phyloP scores from a whole-genome alignment of 2,329 filamentous ascomycete genomes.

The Aureobasidium uvarum region DNA sequence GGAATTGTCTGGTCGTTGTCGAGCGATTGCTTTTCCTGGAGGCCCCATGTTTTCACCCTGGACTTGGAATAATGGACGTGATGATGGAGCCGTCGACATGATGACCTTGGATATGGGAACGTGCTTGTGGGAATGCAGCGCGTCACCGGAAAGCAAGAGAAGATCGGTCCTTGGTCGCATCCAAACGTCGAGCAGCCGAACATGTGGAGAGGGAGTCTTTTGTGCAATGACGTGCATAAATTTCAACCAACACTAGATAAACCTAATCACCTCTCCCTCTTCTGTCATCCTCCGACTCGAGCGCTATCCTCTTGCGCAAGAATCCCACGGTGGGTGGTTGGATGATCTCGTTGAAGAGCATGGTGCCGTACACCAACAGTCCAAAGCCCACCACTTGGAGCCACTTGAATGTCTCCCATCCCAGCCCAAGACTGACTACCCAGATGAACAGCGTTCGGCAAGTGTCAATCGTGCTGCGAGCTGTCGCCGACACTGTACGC shows the following conservation, averaged over 20 bases:
- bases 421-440: slow-evolving; percentile 87
- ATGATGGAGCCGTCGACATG: slow-evolving; percentile 22
- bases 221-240: slow-evolving; percentile 25
- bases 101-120: neutral
- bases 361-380: slow-evolving; percentile 92
- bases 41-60: slow-evolving; percentile 20
- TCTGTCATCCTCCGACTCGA: slow-evolving; percentile 12
- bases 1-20: slow-evolving; percentile 15
- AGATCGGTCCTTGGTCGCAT: neutral
- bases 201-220: neutral
- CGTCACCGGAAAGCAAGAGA: slow-evolving; percentile 21
- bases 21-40: slow-evolving; percentile 19
- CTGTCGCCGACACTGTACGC: slow-evolving; percentile 82
- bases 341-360: slow-evolving; percentile 77
- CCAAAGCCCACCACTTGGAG: slow-evolving; percentile 87
- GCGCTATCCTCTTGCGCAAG: slow-evolving; percentile 21
- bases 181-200: neutral
- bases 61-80: slow-evolving; percentile 1
- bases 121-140: slow-evolving; percentile 6
- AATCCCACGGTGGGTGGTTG: slow-evolving; percentile 14
- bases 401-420: slow-evolving; percentile 98
- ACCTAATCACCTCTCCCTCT: slow-evolving; percentile 9
- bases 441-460: slow-evolving; percentile 98
- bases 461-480: slow-evolving; percentile 93
- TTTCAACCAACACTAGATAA: too few species aligned